Conservation (phyloP, 2,329 filamentous ascomycete species). For the Ilyonectria destructans region DNA sequence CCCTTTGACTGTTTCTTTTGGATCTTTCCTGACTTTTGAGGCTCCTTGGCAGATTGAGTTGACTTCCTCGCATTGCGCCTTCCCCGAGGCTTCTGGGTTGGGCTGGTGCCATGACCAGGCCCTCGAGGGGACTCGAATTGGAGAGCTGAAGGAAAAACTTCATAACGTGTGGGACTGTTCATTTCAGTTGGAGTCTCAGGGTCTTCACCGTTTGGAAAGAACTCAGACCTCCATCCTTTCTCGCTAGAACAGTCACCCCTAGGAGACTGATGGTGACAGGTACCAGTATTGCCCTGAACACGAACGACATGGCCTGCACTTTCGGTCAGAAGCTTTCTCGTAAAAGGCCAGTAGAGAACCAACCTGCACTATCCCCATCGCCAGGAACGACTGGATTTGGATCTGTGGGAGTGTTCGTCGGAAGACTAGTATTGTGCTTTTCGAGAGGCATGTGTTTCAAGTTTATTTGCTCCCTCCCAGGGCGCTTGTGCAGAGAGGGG, state of each 20-base stretch:
- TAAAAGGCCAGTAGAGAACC: not conserved
- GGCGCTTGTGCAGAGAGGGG: not conserved
- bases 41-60: not conserved
- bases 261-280: not conserved
- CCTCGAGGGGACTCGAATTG: not conserved
- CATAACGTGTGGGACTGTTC: not conserved
- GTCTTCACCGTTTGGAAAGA: not conserved
- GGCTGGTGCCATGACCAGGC: not conserved
- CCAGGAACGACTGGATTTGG: not conserved
- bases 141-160: not conserved
- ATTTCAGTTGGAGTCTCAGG: not conserved
- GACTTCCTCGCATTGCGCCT: not conserved
- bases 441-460: not conserved
- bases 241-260: not conserved
- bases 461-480: not conserved
- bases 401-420: not conserved
- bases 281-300: not conserved
- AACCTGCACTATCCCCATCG: not conserved
- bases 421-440: conserved; percentile 1
- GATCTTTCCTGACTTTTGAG: not conserved
- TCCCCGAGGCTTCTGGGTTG: not conserved
- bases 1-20: too few species aligned
- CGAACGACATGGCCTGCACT: not conserved
- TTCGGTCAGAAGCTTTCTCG: not conserved
- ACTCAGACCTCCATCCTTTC: not conserved